Evolutionary conservation across 495 filamentous ascomycete species (phyloP).

Genomic region (Melanomma pulvis-pyrius): DNA sequence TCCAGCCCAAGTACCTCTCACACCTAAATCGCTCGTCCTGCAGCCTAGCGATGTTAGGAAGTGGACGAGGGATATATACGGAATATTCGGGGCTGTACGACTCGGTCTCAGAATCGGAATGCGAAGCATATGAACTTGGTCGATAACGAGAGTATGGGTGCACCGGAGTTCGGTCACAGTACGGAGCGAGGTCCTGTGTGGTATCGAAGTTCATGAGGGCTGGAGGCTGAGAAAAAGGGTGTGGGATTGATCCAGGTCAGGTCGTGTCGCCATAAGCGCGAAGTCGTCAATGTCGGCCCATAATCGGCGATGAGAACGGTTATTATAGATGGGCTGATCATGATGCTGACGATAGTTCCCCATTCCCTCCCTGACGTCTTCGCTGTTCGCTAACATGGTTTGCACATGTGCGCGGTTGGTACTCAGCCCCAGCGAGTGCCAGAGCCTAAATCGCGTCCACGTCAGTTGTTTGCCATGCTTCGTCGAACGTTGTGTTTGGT

Average conservation of each 20-base stretch:
- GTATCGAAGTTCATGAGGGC: conserved; percentile 26
- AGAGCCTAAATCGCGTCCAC: not conserved
- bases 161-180: conserved; percentile 11
- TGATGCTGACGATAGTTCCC: conserved; percentile 4
- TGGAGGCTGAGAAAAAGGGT: not conserved
- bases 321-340: conserved; percentile 8
- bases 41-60: conserved; percentile 1
- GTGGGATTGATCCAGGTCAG: not conserved
- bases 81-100: not conserved
- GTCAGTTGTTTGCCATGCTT: not conserved
- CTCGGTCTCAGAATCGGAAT: conserved; percentile 12
- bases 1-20: conserved; percentile 33
- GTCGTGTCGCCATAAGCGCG: conserved; percentile 6
- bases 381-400: not conserved
- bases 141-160: not conserved
- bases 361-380: not conserved
- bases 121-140: not conserved
- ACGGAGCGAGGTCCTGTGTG: conserved; percentile 1
- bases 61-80: not conserved
- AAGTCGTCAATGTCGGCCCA: not conserved
- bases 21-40: conserved; percentile 16
- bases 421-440: not conserved
- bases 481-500: not conserved
- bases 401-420: not conserved
- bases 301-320: not conserved